Base-by-base conservation (phyloP, 805 yeast species). In the Komagataella pastoris region DNA sequence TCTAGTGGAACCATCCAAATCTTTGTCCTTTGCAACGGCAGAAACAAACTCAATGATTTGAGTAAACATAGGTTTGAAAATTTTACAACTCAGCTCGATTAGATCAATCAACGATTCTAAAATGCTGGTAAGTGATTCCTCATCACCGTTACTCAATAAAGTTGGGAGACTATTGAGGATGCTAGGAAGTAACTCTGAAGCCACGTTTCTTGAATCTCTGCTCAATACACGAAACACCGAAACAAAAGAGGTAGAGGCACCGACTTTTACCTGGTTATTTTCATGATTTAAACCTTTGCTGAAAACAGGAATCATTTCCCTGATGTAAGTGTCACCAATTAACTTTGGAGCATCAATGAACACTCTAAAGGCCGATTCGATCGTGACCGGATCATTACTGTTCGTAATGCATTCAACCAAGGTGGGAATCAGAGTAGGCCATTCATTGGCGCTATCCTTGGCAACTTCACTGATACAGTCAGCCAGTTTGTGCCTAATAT, bases 391-490 rank as follows among this genome's bases (percentile, higher is more conserved):
- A 60, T 84, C 85, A 40, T 52, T 53, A 10, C 40, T 10, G 55
- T 58, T 65, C n/a, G 60, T 36, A 17, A 82, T 69, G 8, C 93
- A 88, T 58, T 77, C 79, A 55, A 88, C 77, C 45, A 91, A 71
- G 0, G 88, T 80, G 50, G 86, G 88, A 44, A 89, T 68, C 49
- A 85, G 75, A 46, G 87, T 90, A 14, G 83, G 79, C 99, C 99
- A 91, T 3, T 72, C 65, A 3, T 70, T 59, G 12, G 78, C 82
- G 53, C 80, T 84, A 48, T 72, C 76, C 59, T 83, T 81, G 1
- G 97, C 95, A 48, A 91, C 79, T 67, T 90, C 98, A 1, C 97
- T 87, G 49, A 93, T 84, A 7, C 96, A 95, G 71, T 93, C 99
- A 2, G 97, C 83, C 49, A 93, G 71, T 63, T 91, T 93, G 66